Evolutionary conservation across 257 asterid species (phyloP).

Genomic region (Apocynum venetum): DNA sequence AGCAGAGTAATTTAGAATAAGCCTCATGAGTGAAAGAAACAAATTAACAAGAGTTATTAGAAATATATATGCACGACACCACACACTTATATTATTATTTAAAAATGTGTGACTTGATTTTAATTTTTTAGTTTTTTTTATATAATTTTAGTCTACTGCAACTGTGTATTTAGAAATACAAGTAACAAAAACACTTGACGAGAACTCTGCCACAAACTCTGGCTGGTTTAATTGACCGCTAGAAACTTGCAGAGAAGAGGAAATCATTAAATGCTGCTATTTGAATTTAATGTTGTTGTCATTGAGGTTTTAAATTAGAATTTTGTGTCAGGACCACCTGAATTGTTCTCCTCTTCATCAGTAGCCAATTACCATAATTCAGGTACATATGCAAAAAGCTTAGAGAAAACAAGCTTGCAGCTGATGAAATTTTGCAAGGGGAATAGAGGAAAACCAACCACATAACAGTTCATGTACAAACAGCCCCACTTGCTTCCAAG

Average conservation of each 20-base stretch:
- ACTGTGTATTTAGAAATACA: background rate
- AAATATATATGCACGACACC: no score
- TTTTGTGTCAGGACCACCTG: constrained; percentile 8
- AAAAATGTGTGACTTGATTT: background rate
- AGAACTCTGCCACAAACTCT: background rate
- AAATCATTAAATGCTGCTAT: constrained; percentile 4
- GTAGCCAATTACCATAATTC: constrained; percentile 18
- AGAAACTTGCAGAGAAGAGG: background rate
- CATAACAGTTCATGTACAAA: constrained; percentile 9
- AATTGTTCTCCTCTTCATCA: constrained; percentile 7
- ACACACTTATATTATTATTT: no score
- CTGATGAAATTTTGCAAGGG: constrained; percentile 3
- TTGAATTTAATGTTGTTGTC: constrained; percentile 5
- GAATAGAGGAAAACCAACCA: constrained; percentile 2
- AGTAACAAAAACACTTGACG: background rate
- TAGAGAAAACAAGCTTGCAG: background rate
- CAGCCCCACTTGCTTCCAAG: constrained; percentile 33
- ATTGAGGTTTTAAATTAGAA: constrained; percentile 9
- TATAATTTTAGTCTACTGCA: no score
- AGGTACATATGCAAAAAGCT: constrained; percentile 10
- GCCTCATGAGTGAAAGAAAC: background rate
- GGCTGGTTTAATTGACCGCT: background rate
- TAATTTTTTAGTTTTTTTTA: background rate
- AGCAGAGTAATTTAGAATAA: background rate
- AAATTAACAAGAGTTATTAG: no score